These are phyloP conservation scores for Quercus aquifolioides DNA, from an alignment of 306 rosid genomes.

Conservation along the genomic window DNA sequence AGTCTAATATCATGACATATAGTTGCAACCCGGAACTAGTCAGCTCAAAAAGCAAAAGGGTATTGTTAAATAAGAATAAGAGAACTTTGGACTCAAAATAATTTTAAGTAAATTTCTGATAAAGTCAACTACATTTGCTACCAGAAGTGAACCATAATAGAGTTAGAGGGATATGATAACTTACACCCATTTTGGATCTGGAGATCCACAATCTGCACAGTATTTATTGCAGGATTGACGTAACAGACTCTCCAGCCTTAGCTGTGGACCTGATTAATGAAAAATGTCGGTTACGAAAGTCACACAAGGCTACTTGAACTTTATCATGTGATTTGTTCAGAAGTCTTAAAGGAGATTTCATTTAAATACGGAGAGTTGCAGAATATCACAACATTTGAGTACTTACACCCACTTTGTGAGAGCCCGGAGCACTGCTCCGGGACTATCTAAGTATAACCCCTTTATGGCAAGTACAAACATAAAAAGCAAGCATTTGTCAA, in stretches of 20 bases:
- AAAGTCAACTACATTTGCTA: neutral
- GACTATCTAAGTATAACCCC: no score
- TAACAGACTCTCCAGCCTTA: conserved; percentile 54
- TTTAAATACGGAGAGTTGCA: neutral
- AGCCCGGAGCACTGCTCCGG: no score
- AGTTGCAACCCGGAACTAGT: no score
- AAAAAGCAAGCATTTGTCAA: neutral
- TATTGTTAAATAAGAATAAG: no score
- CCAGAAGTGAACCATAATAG: neutral
- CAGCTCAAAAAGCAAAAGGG: no score
- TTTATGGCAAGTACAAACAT: neutral
- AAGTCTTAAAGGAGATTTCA: neutral
- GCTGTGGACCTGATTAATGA: conserved; percentile 54
- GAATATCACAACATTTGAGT: neutral
- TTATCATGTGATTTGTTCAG: neutral
- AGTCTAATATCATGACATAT: no score
- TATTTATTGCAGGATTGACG: conserved; percentile 47
- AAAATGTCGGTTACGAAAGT: conserved; percentile 6
- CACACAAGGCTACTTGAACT: neutral
- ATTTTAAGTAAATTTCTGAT: no score
- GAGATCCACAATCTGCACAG: conserved; percentile 93
- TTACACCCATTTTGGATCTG: conserved; percentile 98
- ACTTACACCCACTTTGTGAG: no score
- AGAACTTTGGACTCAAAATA: no score
- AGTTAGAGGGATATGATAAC: conserved; percentile 20